Base-by-base conservation (phyloP, 176 grass and related monocot genomes). In the Tuctoria greenei region DNA sequence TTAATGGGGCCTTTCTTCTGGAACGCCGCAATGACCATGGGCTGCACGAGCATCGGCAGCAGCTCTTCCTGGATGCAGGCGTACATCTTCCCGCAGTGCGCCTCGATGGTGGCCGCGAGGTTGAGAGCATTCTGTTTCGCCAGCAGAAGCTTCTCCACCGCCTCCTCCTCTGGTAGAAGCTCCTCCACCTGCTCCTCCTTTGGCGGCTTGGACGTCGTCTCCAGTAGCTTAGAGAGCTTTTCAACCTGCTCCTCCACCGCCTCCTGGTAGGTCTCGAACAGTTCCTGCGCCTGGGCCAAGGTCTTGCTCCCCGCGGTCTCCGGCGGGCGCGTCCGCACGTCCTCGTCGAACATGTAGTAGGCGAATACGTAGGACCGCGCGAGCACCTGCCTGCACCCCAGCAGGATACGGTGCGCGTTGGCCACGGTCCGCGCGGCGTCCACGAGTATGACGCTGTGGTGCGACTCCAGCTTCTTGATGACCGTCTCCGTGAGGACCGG, bases 261-360 rank as follows among this genome's bases (percentile, higher is more conserved):
- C 63, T 81, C 71, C 78, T 93, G 90, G 42, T 85, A 77, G 60
- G 79, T 79, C 59, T 93, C 87, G 63, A 93, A 93, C 67, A 90
- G 82, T 62, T 82, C 77, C 50, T 74, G 61, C 26, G 49, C 79
- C 21, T 61, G 77, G 36, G 52, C 66, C 65, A 72, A 46, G 40
- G 21, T 36, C 23, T 13, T 4, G 31, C 64, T 69, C 38, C 21
- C 76, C 41, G n/a, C 7, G 49, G 49, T 7, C 51, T 7, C 7
- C 50, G 18, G 20, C 0, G 16, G 11, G 21, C 21, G 35, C 14
- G 21, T 40, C 31, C 0, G 15, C 36, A 74, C 52, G 10, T 80
- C 75, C 3, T 81, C 77, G 72, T 78, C 77, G 20, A 93, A 93
- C 80, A 93, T 90, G 68, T 81, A 81, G 55, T 84, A 93, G 4